A percentile compares a stretch with the other conserved stretches of the same genome.
phyloP scores from a whole-genome alignment of 2,329 filamentous ascomycete species.

The Stachybotrys chlorohalonatus region DNA sequence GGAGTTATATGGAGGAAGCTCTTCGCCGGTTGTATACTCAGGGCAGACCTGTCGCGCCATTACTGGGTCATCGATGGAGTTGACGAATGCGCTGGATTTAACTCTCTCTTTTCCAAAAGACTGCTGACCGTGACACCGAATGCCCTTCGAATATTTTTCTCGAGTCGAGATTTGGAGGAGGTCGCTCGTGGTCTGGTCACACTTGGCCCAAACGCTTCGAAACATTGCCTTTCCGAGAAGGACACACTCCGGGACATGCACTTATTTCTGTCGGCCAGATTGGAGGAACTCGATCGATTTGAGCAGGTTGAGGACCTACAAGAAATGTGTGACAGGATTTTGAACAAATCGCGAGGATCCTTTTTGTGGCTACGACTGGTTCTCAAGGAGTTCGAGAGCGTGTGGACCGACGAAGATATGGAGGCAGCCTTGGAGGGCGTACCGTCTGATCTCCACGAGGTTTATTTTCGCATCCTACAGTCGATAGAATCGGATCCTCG shows the following conservation, averaged over 20 bases:
- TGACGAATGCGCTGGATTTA: neutral
- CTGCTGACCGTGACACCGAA: neutral
- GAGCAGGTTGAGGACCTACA: no score
- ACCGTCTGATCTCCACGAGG: neutral
- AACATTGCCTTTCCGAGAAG: neutral
- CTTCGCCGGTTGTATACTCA: neutral
- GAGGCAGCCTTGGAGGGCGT: neutral
- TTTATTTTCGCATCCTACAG: neutral
- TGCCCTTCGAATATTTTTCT: neutral
- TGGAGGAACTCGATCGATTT: neutral
- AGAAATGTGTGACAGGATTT: neutral
- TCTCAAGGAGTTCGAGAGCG: neutral
- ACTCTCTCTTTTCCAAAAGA: neutral
- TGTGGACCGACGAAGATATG: neutral
- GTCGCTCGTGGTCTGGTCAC: neutral
- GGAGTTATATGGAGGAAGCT: neutral
- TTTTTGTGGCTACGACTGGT: constrained; percentile 1
- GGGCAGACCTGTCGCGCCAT: neutral
- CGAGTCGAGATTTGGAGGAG: neutral
- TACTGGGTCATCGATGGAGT: neutral
- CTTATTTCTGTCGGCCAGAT: neutral
- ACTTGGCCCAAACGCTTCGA: neutral
- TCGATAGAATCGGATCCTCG: neutral
- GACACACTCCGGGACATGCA: neutral
- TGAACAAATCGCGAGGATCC: neutral